Conservation (phyloP, 352 stramenopile genomes). For the Plasmopara halstedii region DNA sequence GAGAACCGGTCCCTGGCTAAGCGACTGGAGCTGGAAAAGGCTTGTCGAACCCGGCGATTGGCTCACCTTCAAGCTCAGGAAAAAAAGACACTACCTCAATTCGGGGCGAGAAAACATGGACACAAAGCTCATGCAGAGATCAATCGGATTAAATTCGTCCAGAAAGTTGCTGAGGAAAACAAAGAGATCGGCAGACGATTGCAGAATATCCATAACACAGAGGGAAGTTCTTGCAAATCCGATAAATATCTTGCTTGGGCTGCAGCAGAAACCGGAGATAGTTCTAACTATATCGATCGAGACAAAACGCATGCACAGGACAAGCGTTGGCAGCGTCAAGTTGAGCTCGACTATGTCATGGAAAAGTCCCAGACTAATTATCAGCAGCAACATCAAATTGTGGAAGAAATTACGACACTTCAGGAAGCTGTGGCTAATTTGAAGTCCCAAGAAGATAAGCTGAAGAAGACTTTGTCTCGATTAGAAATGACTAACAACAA, state of each 20-base stretch:
- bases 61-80: conserved; percentile 33
- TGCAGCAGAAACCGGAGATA: conserved; percentile 18
- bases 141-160: conserved; percentile 50
- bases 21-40: conserved; percentile 31
- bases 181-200: conserved; percentile 42
- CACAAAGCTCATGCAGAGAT: conserved; percentile 56
- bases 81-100: conserved; percentile 27
- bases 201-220: conserved; percentile 27
- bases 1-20: conserved; percentile 59
- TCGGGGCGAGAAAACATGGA: conserved; percentile 31
- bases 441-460: conserved; percentile 28
- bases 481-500: conserved; percentile 53
- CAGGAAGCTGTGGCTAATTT: conserved; percentile 34
- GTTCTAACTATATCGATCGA: conserved; percentile 29
- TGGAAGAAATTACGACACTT: conserved; percentile 44
- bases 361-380: conserved; percentile 59
- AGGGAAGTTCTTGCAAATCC: conserved; percentile 11
- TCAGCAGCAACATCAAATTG: conserved; percentile 38
- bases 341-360: conserved; percentile 54
- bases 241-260: conserved; percentile 15
- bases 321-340: conserved; percentile 26
- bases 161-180: conserved; percentile 48
- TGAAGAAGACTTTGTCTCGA: conserved; percentile 30
- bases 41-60: conserved; percentile 21
- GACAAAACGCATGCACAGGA: conserved; percentile 42